Evolutionary conservation across 2,329 filamentous ascomycete genomes (phyloP).

Genomic region (Trichoderma pleuroti): DNA sequence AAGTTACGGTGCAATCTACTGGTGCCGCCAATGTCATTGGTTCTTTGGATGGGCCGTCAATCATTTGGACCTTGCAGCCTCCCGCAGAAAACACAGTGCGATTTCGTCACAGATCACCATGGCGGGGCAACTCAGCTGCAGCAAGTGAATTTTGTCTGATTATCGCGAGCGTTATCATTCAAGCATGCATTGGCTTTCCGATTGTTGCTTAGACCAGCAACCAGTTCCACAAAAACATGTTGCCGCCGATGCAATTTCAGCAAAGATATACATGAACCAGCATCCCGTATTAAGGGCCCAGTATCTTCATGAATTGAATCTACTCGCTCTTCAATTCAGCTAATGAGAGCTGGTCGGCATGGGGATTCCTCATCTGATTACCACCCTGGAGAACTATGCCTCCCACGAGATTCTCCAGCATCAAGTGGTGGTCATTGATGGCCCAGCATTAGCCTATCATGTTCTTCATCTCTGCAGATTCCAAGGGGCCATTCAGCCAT

Average conservation of each 20-base stretch:
- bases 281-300: not conserved
- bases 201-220: not conserved
- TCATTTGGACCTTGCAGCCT: not conserved
- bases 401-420: slow-evolving; percentile 39
- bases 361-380: slow-evolving; percentile 58
- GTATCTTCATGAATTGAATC: not conserved
- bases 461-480: slow-evolving; percentile 56
- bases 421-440: slow-evolving; percentile 61
- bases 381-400: slow-evolving; percentile 52
- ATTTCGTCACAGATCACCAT: not conserved
- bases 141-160: not conserved
- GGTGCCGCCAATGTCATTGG: not conserved
- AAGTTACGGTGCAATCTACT: not conserved
- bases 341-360: slow-evolving; percentile 33
- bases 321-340: too few relatives aligned
- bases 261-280: not conserved
- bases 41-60: not conserved
- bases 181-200: not conserved
- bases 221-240: not conserved
- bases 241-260: not conserved
- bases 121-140: slow-evolving; percentile 1
- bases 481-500: slow-evolving; percentile 53
- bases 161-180: not conserved
- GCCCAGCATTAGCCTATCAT: slow-evolving; percentile 73
- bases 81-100: not conserved